Evolutionary conservation across 2,329 filamentous ascomycete genomes (phyloP).

Genomic region (Cladobotryum protrusum): DNA sequence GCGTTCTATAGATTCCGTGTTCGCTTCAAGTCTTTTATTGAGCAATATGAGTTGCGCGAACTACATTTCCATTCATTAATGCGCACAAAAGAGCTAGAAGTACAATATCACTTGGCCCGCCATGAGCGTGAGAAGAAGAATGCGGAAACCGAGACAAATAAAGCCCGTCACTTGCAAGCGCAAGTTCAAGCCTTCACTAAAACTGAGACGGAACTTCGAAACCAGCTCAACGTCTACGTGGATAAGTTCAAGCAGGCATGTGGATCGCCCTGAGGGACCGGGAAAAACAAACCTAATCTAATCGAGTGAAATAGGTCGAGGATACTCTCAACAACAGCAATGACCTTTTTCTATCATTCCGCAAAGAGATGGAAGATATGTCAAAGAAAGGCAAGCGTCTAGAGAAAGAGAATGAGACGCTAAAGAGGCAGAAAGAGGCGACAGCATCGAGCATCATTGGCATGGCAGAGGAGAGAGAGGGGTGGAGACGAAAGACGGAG

Average conservation of each 20-base stretch:
- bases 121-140: slow-evolving; percentile 86
- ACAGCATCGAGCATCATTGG: slow-evolving; percentile 93
- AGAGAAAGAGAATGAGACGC: slow-evolving; percentile 89
- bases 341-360: slow-evolving; percentile 91
- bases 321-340: slow-evolving; percentile 98
- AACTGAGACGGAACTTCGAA: slow-evolving; percentile 87
- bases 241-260: slow-evolving; percentile 98
- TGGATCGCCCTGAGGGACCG: too few relatives aligned
- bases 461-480: slow-evolving; percentile 92
- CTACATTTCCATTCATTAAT: slow-evolving; percentile 88
- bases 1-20: slow-evolving; percentile 61
- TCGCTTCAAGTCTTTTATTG: slow-evolving; percentile 89
- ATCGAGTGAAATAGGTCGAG: slow-evolving; percentile 63
- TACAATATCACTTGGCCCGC: slow-evolving; percentile 83
- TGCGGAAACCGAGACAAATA: slow-evolving; percentile 72
- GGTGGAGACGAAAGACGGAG: slow-evolving; percentile 62
- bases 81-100: slow-evolving; percentile 90
- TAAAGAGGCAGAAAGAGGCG: slow-evolving; percentile 88
- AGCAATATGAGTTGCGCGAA: slow-evolving; percentile 94
- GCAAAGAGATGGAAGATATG: slow-evolving; percentile 99
- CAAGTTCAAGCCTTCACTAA: slow-evolving; percentile 95
- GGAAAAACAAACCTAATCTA: slow-evolving; percentile 14
- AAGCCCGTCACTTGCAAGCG: slow-evolving; percentile 77
- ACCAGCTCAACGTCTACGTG: slow-evolving; percentile 95
- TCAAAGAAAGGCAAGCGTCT: slow-evolving; percentile 96